Evolutionary conservation across 1,284 basidiomycete genomes (phyloP).

Genomic region (Moesziomyces parantarcticus): DNA sequence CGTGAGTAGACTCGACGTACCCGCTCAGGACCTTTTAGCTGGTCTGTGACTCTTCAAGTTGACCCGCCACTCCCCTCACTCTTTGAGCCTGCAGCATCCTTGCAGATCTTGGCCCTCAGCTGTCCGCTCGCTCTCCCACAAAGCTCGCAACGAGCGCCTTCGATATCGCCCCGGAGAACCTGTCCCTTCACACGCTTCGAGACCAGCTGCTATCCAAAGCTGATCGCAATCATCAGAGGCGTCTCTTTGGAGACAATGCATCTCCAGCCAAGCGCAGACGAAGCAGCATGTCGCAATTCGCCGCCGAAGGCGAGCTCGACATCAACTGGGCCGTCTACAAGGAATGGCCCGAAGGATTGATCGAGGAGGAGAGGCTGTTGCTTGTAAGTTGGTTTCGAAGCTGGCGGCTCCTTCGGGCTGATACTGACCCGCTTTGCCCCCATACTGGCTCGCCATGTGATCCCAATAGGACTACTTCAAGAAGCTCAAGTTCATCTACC

Average conservation of each 20-base stretch:
- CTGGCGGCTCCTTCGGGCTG: not conserved
- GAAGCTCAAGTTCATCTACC: constrained; percentile 64
- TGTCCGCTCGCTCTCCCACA: constrained; percentile 38
- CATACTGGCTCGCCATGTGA: not conserved
- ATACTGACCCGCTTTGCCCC: not conserved
- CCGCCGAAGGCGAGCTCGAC: constrained; percentile 48
- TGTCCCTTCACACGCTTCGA: constrained; percentile 44
- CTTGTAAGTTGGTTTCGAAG: constrained; percentile 9
- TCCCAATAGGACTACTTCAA: constrained; percentile 53
- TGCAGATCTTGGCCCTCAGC: constrained; percentile 39
- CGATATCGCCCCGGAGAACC: constrained; percentile 47
- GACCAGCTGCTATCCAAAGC: constrained; percentile 48
- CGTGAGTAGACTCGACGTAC: not conserved
- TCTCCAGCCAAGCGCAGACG: constrained; percentile 44
- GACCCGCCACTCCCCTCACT: not conserved
- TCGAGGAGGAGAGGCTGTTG: constrained; percentile 54
- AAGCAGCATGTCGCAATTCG: constrained; percentile 48
- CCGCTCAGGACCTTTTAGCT: not conserved
- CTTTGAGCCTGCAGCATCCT: constrained; percentile 12
- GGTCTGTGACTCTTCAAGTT: not conserved
- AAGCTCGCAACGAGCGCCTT: constrained; percentile 43
- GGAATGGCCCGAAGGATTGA: constrained; percentile 55
- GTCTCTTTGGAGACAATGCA: constrained; percentile 35
- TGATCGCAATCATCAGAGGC: constrained; percentile 38
- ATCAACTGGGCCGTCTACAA: constrained; percentile 61